Conservation (phyloP, 2,329 filamentous ascomycete genomes). For the Pseudogymnoascus sp. region DNA sequence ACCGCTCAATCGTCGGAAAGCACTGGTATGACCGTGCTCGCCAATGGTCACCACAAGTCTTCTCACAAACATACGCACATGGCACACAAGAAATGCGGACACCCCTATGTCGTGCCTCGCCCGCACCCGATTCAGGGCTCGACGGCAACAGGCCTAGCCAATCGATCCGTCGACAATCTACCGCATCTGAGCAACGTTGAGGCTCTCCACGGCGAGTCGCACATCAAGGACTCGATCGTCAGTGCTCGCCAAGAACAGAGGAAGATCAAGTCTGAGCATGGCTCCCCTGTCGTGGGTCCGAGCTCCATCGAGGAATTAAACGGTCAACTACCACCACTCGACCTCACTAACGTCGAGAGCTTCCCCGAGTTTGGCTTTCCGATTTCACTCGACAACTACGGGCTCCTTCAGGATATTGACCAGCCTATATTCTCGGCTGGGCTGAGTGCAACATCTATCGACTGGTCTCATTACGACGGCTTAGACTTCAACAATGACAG, state of each 20-base stretch:
- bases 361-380: conserved; percentile 35
- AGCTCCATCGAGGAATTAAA: conserved; percentile 41
- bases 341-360: conserved; percentile 49
- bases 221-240: conserved; percentile 31
- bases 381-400: conserved; percentile 44
- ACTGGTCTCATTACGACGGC: conserved; percentile 45
- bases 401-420: conserved; percentile 40
- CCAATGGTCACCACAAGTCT: conserved; percentile 57
- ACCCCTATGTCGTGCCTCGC: conserved; percentile 51
- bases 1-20: conserved; percentile 51
- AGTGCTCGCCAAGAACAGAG: conserved; percentile 36
- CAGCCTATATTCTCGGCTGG: conserved; percentile 55
- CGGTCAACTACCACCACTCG: conserved; percentile 47
- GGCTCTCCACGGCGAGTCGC: conserved; percentile 29
- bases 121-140: conserved; percentile 46
- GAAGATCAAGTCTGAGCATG: conserved; percentile 52
- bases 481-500: conserved; percentile 41
- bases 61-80: conserved; percentile 52
- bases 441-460: conserved; percentile 46
- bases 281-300: conserved; percentile 48
- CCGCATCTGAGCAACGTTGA: conserved; percentile 34
- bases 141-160: conserved; percentile 41
- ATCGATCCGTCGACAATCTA: conserved; percentile 39
- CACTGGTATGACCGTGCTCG: conserved; percentile 47
- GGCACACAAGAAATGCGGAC: conserved; percentile 47